phyloP scores from a whole-genome alignment of 140 eudicot genomes.

The Flaveria floridana region DNA sequence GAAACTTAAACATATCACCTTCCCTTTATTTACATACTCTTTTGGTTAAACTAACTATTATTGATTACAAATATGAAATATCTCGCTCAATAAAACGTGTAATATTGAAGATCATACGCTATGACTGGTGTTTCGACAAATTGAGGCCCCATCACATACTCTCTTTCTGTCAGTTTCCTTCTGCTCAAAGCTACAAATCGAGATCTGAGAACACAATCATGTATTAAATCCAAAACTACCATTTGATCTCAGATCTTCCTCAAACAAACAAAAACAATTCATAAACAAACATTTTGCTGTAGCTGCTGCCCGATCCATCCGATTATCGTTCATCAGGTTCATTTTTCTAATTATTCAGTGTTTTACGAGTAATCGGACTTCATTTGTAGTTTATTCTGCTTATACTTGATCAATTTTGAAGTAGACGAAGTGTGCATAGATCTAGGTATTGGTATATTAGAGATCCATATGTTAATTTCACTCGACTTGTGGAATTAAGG shows the following conservation, averaged over 20 bases:
- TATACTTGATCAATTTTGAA: constrained; percentile 10
- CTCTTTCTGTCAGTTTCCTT: constrained; percentile 29
- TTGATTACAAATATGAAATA: too few species aligned
- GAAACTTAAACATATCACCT: too few species aligned
- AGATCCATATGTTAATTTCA: background rate
- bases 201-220: constrained; percentile 38
- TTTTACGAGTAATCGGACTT: constrained; percentile 3
- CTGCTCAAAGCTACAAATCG: constrained; percentile 31
- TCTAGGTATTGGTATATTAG: constrained; percentile 2
- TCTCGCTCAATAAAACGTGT: too few species aligned
- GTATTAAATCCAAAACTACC: constrained; percentile 24
- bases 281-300: background rate
- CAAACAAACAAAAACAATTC: background rate
- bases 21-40: too few species aligned
- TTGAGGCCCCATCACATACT: constrained; percentile 36
- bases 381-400: constrained; percentile 14
- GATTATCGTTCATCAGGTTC: constrained; percentile 29
- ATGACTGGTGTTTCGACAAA: constrained; percentile 29
- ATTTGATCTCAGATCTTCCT: constrained; percentile 29
- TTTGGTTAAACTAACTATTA: too few species aligned
- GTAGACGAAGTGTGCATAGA: constrained; percentile 23
- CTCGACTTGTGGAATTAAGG: background rate
- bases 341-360: background rate
- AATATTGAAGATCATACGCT: constrained; percentile 25
- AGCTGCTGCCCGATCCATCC: constrained; percentile 7